Conservation (phyloP, 306 rosid species). For the Echinosophora koreensis region DNA sequence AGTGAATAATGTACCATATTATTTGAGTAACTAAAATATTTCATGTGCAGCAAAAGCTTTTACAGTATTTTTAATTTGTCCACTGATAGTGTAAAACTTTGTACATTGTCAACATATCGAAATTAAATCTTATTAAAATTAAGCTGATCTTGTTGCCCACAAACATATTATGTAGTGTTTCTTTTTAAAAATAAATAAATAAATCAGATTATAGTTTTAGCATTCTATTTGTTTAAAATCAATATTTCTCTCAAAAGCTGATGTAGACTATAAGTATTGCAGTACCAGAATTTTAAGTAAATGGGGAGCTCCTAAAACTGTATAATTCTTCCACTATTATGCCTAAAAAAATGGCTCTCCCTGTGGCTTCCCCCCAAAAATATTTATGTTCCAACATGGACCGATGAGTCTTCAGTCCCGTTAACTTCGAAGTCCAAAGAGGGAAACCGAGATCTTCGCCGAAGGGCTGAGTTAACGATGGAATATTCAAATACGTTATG, state of each 20-base stretch:
- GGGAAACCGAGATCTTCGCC: too few species aligned
- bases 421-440: too few species aligned
- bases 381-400: too few species aligned
- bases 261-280: not conserved
- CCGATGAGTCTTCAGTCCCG: too few species aligned
- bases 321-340: not conserved
- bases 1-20: not conserved
- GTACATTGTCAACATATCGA: not conserved
- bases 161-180: not conserved
- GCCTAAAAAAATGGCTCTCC: not conserved
- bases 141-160: not conserved
- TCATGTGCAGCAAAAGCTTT: slow-evolving; percentile 8
- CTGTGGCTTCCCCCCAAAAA: not conserved
- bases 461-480: too few species aligned
- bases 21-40: slow-evolving; percentile 9
- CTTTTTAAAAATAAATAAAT: not conserved
- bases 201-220: not conserved
- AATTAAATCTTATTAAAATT: not conserved
- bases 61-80: too few species aligned
- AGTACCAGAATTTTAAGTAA: slow-evolving; percentile 7
- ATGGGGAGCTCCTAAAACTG: slow-evolving; percentile 11
- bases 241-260: slow-evolving; percentile 14
- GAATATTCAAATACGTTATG: too few species aligned
- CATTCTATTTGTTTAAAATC: not conserved
- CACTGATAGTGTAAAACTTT: not conserved